phyloP scores from a whole-genome alignment of 1,284 basidiomycete species.

The Austropuccinia psidii region DNA sequence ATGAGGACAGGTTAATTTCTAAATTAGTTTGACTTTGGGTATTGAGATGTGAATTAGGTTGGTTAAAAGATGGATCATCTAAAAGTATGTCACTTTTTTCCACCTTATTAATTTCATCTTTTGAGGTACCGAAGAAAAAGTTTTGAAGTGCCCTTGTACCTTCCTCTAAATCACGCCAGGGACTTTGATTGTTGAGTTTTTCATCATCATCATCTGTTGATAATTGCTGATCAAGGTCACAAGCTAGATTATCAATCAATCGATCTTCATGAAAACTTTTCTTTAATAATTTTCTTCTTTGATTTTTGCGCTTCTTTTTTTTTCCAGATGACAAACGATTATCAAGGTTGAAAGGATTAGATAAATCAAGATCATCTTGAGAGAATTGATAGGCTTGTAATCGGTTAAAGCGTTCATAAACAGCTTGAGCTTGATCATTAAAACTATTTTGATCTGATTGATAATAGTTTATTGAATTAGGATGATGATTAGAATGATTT shows the following conservation, averaged over 20 bases:
- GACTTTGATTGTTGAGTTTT: not conserved
- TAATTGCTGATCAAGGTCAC: slow-evolving; percentile 1
- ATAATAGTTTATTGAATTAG: not conserved
- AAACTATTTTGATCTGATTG: not conserved
- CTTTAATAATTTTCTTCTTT: not conserved
- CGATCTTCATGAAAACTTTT: not conserved
- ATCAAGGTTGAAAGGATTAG: not conserved
- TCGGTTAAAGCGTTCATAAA: slow-evolving; percentile 22
- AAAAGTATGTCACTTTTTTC: not conserved
- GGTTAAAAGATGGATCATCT: not conserved
- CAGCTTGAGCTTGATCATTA: slow-evolving; percentile 30
- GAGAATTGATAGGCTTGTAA: slow-evolving; percentile 24
- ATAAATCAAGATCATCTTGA: not conserved
- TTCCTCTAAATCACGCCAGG: slow-evolving; percentile 27
- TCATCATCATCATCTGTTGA: slow-evolving; percentile 16
- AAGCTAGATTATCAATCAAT: slow-evolving; percentile 1
- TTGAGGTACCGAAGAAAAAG: slow-evolving; percentile 27
- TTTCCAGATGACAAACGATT: not conserved
- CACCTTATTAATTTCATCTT: not conserved
- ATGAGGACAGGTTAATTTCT: too few relatives aligned
- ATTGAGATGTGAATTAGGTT: too few relatives aligned
- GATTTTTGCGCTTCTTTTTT: slow-evolving; percentile 22
- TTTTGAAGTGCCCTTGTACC: slow-evolving; percentile 17
- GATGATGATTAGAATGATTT: not conserved
- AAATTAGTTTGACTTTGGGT: too few relatives aligned